These are phyloP conservation scores for Xylariaceae sp. DNA, from an alignment of 2,329 filamentous ascomycete species.

Conservation along the genomic window DNA sequence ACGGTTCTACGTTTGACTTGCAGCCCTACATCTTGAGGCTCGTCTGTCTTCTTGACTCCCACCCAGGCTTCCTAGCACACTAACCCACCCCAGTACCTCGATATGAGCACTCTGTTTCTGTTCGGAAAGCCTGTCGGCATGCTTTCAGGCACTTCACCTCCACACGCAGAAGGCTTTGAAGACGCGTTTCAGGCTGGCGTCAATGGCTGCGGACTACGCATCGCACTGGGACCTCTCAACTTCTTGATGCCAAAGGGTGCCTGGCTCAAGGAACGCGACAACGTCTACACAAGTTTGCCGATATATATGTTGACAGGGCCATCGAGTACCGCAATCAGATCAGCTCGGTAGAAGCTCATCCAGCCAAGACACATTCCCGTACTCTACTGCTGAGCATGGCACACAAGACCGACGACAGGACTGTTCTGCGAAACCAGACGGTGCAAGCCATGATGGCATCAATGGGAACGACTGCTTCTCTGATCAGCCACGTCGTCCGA, in stretches of 20 bases:
- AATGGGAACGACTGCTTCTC: constrained; percentile 14
- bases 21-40: constrained; percentile 15
- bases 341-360: constrained; percentile 8
- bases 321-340: constrained; percentile 13
- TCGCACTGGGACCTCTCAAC: constrained; percentile 16
- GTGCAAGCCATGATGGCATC: constrained; percentile 16
- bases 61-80: constrained; percentile 6
- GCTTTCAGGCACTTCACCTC: constrained; percentile 14
- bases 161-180: constrained; percentile 13
- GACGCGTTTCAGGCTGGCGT: constrained; percentile 16
- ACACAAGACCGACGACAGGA: constrained; percentile 13
- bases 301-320: constrained; percentile 16
- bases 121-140: constrained; percentile 16
- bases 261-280: constrained; percentile 16
- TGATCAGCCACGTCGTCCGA: constrained; percentile 15
- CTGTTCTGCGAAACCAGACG: constrained; percentile 12
- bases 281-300: constrained; percentile 15
- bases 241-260: constrained; percentile 15
- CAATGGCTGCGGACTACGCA: constrained; percentile 16
- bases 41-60: constrained; percentile 10
- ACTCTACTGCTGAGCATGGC: constrained; percentile 15
- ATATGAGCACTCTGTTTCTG: constrained; percentile 16
- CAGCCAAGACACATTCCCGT: constrained; percentile 12
- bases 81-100: constrained; percentile 15
- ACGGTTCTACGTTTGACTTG: constrained; percentile 16